Base-by-base conservation (phyloP, 2,329 filamentous ascomycete species). In the Seiridium unicorne region DNA sequence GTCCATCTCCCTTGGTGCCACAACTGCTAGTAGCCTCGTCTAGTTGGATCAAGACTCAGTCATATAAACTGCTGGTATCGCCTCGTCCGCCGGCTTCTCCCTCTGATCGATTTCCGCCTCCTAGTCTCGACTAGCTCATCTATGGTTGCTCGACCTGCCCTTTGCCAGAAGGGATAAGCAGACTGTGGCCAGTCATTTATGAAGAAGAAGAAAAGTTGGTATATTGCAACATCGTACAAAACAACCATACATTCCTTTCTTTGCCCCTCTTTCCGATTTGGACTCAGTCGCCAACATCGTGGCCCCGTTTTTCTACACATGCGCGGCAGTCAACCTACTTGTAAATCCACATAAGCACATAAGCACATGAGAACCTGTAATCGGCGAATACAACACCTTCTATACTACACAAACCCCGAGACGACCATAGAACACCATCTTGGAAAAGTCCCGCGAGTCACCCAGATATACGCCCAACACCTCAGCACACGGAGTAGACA, bases 211-310 rank as follows among this genome's bases (percentile, higher is more conserved):
- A 44, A 57, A 38, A 55, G 62, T 64, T 61, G 63, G 63, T 60
- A 63, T 51, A 61, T 59, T 60, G 57, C 44, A 55, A 57, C 55
- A 57, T 63, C 65, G 65, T 70, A 70, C 65, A 70, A 68, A 69
- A 59, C 63, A 64, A 51, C 44, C 57, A 57, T 62, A 49, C 53
- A 67, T 68, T 65, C 63, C 49, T 53, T 35, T 18, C 58, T 63
- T 67, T 48, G n/a, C 9, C 26, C 46, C 58, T 65, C 38, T 56
- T 62, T 63, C 55, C 18, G 32, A 60, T 62, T 63, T 66, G 5
- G n/a, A 26, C 34, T 35, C 11, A 4, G 11, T 53, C 10, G 13
- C 38, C 11, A 36, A 34, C n/a, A 40, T 35, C 4, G 10, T 53
- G 32, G 4, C 10, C 49, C 18, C 32, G 8, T n/a, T 53, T 53